phyloP scores from a whole-genome alignment of 2,329 filamentous ascomycete genomes.

The Trichoderma lentiforme region DNA sequence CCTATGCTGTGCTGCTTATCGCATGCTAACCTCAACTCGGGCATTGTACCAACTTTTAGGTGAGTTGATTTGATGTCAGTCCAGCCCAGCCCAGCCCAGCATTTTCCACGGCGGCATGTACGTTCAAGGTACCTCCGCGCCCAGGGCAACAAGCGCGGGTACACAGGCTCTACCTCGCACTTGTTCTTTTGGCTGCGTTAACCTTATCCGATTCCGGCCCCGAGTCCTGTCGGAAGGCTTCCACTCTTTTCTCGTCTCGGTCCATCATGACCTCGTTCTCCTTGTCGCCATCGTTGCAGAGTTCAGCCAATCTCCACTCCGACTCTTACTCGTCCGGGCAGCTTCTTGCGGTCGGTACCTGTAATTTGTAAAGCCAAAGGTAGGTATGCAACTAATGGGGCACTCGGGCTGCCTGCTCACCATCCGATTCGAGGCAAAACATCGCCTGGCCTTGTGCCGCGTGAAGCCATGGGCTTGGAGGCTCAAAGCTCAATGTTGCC shows the following conservation, averaged over 20 bases:
- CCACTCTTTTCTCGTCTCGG: background rate
- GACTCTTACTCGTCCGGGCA: background rate
- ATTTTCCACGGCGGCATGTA: background rate
- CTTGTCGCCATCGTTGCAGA: background rate
- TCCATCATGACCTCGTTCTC: background rate
- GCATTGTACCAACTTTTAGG: background rate
- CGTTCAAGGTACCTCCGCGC: background rate
- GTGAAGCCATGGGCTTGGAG: background rate
- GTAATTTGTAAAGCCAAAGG: background rate
- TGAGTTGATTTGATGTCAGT: background rate
- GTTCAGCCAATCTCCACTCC: constrained; percentile 13
- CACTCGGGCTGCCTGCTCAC: background rate
- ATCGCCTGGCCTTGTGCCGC: background rate
- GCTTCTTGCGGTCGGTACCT: background rate
- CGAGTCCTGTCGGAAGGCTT: background rate
- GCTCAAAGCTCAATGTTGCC: background rate
- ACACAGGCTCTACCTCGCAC: background rate
- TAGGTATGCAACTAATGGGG: background rate
- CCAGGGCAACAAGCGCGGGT: background rate
- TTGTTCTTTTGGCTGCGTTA: background rate
- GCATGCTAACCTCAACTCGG: background rate
- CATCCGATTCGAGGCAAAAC: background rate
- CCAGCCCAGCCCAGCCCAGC: background rate
- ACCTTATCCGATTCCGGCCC: constrained; percentile 14
- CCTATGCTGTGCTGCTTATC: background rate